A percentile compares a stretch with the other conserved stretches of the same genome.
These are phyloP conservation scores for Globisporangium orthogonon DNA, from an alignment of 352 stramenopile species.

Conservation along the genomic window DNA sequence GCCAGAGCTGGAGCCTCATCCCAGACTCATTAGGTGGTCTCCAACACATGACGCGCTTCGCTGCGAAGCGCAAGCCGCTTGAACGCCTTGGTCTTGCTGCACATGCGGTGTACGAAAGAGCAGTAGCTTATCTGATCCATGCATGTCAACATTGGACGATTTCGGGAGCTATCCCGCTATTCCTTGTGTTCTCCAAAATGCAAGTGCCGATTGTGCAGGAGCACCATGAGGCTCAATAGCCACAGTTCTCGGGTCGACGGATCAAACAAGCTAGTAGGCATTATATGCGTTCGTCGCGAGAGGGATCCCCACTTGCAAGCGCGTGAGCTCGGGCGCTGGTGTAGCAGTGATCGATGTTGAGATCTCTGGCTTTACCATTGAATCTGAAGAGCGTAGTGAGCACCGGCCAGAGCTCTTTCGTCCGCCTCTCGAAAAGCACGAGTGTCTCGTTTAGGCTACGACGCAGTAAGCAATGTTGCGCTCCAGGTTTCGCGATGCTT, in stretches of 20 bases:
- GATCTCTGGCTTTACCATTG: conserved; percentile 5
- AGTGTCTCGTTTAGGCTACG: neutral
- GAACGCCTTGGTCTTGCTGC: too few species aligned
- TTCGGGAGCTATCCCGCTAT: too few species aligned
- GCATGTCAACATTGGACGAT: too few species aligned
- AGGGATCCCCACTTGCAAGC: neutral
- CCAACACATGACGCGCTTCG: too few species aligned
- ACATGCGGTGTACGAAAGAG: too few species aligned
- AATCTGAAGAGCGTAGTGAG: conserved; percentile 15
- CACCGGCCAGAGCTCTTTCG: conserved; percentile 14
- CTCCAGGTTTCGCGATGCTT: neutral
- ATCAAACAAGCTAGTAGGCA: conserved; percentile 1
- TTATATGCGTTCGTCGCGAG: neutral
- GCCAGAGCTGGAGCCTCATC: too few species aligned
- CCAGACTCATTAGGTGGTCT: too few species aligned
- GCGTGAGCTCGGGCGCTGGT: neutral
- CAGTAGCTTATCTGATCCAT: too few species aligned
- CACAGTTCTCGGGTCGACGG: neutral
- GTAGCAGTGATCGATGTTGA: conserved; percentile 19
- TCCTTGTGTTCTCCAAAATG: too few species aligned
- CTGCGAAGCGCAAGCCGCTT: too few species aligned
- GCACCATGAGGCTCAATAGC: conserved; percentile 1
- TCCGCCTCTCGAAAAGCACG: conserved; percentile 6
- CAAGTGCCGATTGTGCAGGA: neutral
- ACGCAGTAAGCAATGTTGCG: neutral